phyloP scores from a whole-genome alignment of 2,329 filamentous ascomycete species.

The Colletotrichum paranaense region DNA sequence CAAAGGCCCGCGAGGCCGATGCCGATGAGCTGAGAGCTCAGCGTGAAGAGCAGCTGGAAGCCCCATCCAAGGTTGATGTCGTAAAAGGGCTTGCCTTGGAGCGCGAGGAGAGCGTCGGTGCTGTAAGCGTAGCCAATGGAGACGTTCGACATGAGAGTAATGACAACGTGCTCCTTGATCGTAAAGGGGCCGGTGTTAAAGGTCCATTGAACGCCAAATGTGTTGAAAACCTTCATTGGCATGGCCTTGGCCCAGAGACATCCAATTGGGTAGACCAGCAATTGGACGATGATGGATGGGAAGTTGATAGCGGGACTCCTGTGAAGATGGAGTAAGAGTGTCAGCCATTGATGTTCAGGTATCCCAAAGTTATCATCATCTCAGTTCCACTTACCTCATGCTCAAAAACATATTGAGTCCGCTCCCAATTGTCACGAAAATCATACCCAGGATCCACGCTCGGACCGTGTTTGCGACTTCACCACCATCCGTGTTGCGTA shows the following conservation, averaged over 20 bases:
- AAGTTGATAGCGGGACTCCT: conserved; percentile 43
- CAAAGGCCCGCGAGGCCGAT: conserved; percentile 69
- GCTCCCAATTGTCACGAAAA: conserved; percentile 58
- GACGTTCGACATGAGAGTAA: conserved; percentile 61
- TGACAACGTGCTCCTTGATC: conserved; percentile 60
- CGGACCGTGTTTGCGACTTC: conserved; percentile 50
- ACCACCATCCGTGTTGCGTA: conserved; percentile 22
- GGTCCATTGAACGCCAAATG: conserved; percentile 46
- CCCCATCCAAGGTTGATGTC: conserved; percentile 61
- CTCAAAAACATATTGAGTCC: conserved; percentile 37
- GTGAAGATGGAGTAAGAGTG: conserved; percentile 44
- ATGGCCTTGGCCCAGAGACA: conserved; percentile 54
- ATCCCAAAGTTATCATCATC: too few relatives aligned
- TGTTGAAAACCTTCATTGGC: conserved; percentile 53
- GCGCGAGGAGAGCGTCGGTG: conserved; percentile 52
- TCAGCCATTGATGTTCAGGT: conserved; percentile 2
- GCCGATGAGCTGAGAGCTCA: conserved; percentile 70
- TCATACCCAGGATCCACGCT: conserved; percentile 55
- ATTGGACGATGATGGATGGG: conserved; percentile 48
- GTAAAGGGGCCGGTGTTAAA: conserved; percentile 57
- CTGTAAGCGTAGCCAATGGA: conserved; percentile 60
- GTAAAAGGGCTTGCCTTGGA: conserved; percentile 57
- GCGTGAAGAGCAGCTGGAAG: conserved; percentile 66
- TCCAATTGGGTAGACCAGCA: conserved; percentile 57
- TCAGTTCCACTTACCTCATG: conserved; percentile 33